Percentiles rank a stretch among this genome's conserved stretches.
Conservation (phyloP, 2,329 filamentous ascomycete genomes). For the Trichoderma citrinoviride region DNA sequence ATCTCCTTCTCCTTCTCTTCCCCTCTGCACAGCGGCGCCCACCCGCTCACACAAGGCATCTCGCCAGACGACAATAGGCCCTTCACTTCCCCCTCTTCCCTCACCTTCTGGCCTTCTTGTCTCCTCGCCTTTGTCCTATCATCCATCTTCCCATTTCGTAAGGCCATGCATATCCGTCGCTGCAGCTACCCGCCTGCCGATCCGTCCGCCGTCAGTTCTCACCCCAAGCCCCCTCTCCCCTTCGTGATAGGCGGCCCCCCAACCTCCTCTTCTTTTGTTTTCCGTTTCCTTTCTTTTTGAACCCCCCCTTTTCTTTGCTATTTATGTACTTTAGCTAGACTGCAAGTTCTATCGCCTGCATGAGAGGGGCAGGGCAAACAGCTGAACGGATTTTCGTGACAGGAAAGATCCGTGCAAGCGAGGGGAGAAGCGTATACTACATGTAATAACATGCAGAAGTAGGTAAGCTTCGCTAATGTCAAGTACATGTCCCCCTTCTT, state of each 20-base stretch:
- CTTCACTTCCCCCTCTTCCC: background rate
- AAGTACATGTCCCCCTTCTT: background rate
- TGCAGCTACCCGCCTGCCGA: conserved; percentile 16
- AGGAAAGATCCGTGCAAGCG: background rate
- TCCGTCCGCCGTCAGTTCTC: conserved; percentile 18
- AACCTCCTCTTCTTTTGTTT: background rate
- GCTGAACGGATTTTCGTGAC: conserved; percentile 2
- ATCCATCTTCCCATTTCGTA: conserved; percentile 8
- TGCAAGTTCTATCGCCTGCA: conserved; percentile 5
- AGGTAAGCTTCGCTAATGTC: conserved; percentile 4
- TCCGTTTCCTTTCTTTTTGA: background rate
- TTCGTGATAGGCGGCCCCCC: background rate
- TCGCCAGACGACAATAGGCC: background rate
- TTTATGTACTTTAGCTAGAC: background rate
- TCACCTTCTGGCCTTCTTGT: background rate
- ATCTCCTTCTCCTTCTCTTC: background rate
- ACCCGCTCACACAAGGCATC: background rate
- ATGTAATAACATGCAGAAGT: background rate
- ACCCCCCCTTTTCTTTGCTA: background rate
- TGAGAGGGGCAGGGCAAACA: background rate
- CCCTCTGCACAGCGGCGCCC: background rate
- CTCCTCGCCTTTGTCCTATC: background rate
- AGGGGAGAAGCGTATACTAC: background rate
- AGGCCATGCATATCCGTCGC: conserved; percentile 16
- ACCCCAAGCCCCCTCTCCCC: background rate